Evolutionary conservation across 1,284 basidiomycete species (phyloP).

Genomic region (Cutaneotrichosporon sp.): DNA sequence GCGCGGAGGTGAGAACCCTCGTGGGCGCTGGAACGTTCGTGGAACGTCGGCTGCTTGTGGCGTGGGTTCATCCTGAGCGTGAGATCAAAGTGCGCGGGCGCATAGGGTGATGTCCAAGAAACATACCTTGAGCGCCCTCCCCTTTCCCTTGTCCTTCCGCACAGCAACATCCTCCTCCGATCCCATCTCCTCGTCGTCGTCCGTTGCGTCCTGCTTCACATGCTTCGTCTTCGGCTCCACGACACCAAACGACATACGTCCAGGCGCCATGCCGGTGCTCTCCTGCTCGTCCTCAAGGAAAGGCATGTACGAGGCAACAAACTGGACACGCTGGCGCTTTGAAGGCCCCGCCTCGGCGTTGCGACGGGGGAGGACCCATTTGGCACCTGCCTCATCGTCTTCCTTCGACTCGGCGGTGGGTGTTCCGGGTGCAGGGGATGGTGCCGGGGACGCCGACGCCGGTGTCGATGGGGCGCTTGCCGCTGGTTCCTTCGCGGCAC

Average conservation of each 20-base stretch:
- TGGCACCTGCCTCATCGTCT: constrained; percentile 18
- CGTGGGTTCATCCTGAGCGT: too few relatives aligned
- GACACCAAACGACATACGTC: constrained; percentile 25
- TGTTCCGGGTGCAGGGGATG: constrained; percentile 5
- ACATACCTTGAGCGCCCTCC: not conserved
- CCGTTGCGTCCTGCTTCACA: constrained; percentile 5
- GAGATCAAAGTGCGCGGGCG: too few relatives aligned
- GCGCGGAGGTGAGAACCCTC: not conserved
- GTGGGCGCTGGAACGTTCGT: not conserved
- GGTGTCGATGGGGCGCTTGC: not conserved
- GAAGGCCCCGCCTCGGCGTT: constrained; percentile 11
- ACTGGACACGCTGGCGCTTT: constrained; percentile 14
- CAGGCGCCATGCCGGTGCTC: constrained; percentile 9
- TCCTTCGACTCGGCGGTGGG: not conserved
- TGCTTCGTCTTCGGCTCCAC: constrained; percentile 13
- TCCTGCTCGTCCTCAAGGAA: constrained; percentile 23
- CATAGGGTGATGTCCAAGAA: too few relatives aligned
- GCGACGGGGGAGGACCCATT: constrained; percentile 26
- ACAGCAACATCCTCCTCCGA: too few relatives aligned
- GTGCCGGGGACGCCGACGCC: too few relatives aligned
- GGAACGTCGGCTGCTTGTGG: not conserved
- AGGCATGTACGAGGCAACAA: constrained; percentile 32
- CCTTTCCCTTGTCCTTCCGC: not conserved
- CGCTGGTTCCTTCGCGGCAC: constrained; percentile 1
- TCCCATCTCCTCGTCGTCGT: not conserved